A percentile compares a stretch with the other conserved stretches of the same genome.
phyloP scores from a whole-genome alignment of 441 rosid genomes.

The Gossypium aridum region DNA sequence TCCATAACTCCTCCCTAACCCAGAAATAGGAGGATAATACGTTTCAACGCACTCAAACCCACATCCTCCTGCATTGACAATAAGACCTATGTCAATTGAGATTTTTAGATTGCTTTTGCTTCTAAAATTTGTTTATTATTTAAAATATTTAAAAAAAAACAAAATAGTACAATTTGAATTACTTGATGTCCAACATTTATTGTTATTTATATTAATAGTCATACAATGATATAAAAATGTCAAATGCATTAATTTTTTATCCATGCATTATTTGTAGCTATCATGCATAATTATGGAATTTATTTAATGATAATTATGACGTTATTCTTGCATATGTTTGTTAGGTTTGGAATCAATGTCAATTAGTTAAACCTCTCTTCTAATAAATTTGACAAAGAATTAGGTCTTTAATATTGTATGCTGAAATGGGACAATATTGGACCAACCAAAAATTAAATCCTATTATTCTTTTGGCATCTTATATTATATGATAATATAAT shows the following conservation, averaged over 20 bases:
- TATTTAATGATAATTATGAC: not conserved
- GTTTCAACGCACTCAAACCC: no score
- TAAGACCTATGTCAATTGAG: no score
- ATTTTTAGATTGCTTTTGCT: no score
- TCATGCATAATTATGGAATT: not conserved
- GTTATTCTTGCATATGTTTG: not conserved
- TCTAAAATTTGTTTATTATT: no score
- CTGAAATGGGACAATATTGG: not conserved
- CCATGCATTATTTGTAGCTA: not conserved
- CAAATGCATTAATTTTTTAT: not conserved
- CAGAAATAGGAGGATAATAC: no score
- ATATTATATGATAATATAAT: not conserved
- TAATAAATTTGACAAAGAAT: not conserved
- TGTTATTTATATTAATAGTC: no score
- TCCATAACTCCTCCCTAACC: no score
- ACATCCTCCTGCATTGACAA: no score
- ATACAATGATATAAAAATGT: not conserved
- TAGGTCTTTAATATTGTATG: not conserved
- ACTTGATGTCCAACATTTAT: no score
- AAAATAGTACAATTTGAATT: not conserved
- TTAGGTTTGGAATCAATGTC: not conserved
- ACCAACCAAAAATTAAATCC: not conserved
- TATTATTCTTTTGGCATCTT: not conserved
- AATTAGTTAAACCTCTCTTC: not conserved
- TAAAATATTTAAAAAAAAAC: no score